These are phyloP conservation scores for Neolentinus lepideus DNA, from an alignment of 1,284 basidiomycete species.

Conservation along the genomic window DNA sequence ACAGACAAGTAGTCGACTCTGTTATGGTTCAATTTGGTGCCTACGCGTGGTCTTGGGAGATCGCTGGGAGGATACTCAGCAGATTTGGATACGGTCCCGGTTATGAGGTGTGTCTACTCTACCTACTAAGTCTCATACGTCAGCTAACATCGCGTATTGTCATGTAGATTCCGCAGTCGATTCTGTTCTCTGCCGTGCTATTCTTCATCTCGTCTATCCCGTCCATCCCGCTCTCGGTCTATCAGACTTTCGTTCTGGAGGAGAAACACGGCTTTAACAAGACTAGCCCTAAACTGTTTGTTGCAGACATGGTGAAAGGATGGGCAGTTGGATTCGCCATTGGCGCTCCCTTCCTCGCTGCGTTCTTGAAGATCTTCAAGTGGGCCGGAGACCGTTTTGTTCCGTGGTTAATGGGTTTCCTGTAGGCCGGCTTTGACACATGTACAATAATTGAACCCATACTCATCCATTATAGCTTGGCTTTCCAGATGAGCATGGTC, in stretches of 20 bases:
- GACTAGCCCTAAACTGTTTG: conserved; percentile 69
- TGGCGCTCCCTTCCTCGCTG: conserved; percentile 85
- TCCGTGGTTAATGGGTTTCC: conserved; percentile 83
- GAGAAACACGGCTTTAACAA: conserved; percentile 98
- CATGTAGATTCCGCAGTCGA: conserved; percentile 73
- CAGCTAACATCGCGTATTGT: neutral
- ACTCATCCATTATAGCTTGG: too few relatives aligned
- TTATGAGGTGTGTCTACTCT: conserved; percentile 47
- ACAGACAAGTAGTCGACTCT: conserved; percentile 70
- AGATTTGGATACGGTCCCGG: conserved; percentile 56
- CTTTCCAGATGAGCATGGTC: conserved; percentile 82
- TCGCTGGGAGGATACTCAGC: conserved; percentile 43
- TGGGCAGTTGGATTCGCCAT: conserved; percentile 70
- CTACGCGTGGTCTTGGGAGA: conserved; percentile 76
- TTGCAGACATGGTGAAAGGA: conserved; percentile 77
- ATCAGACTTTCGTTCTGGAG: conserved; percentile 91
- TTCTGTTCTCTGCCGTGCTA: conserved; percentile 69
- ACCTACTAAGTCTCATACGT: neutral
- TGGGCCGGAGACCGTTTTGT: conserved; percentile 91
- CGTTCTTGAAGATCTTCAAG: conserved; percentile 84
- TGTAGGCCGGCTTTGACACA: too few relatives aligned
- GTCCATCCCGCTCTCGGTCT: conserved; percentile 68
- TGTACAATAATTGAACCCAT: too few relatives aligned
- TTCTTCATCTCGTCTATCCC: conserved; percentile 65
- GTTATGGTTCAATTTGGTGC: conserved; percentile 68